These are phyloP conservation scores for Paecilomyces sp. DNA, from an alignment of 2,329 filamentous ascomycete genomes.

Conservation along the genomic window DNA sequence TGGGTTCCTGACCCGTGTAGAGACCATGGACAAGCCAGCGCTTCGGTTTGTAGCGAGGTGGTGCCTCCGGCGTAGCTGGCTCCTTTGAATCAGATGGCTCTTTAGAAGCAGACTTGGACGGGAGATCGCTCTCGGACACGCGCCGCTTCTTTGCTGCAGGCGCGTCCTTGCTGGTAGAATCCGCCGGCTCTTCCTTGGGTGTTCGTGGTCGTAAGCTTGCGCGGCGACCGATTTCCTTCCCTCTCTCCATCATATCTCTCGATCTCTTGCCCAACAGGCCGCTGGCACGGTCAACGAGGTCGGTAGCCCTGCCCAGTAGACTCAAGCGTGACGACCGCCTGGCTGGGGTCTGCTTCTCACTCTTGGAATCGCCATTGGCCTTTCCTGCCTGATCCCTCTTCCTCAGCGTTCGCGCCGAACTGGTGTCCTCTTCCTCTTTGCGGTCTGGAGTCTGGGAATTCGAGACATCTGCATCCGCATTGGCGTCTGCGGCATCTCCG, in stretches of 20 bases:
- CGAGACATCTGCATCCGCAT: neutral
- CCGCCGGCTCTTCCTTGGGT: slow-evolving; percentile 16
- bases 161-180: slow-evolving; percentile 15
- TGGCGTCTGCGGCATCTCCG: slow-evolving; percentile 17
- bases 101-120: slow-evolving; percentile 13
- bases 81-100: slow-evolving; percentile 11
- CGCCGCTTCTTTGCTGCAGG: slow-evolving; percentile 36
- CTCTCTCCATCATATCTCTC: slow-evolving; percentile 48
- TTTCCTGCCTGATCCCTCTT: slow-evolving; percentile 14
- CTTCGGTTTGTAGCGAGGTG: slow-evolving; percentile 47
- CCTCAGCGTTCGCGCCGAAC: slow-evolving; percentile 7
- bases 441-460: neutral
- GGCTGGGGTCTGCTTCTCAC: slow-evolving; percentile 18
- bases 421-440: slow-evolving; percentile 1
- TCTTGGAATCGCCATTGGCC: slow-evolving; percentile 15
- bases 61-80: slow-evolving; percentile 10
- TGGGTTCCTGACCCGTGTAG: slow-evolving; percentile 70
- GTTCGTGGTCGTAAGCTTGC: slow-evolving; percentile 51
- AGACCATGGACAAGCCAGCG: slow-evolving; percentile 76
- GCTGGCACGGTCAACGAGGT: slow-evolving; percentile 40
- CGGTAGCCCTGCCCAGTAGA: slow-evolving; percentile 36
- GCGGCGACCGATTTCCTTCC: slow-evolving; percentile 49
- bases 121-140: slow-evolving; percentile 29
- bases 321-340: slow-evolving; percentile 39
- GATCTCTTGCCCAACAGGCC: slow-evolving; percentile 56